Base-by-base conservation (phyloP, 1,284 basidiomycete species). In the Sutorius eximius region DNA sequence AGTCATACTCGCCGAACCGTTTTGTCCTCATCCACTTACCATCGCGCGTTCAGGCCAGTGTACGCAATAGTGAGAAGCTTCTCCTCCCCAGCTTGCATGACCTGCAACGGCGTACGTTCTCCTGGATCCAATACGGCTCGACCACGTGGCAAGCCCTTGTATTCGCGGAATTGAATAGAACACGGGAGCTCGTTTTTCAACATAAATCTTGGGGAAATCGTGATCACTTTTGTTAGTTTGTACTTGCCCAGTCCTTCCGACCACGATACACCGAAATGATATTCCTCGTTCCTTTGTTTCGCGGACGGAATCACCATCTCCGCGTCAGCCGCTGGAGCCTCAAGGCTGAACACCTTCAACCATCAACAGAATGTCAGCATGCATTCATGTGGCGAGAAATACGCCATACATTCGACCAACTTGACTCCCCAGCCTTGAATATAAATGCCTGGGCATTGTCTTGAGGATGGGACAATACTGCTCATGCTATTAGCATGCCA, bases 241-340 rank as follows among this genome's bases (percentile, higher is more conserved):
- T 98, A 99, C 79, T 95, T 97, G 45, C 97, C 97, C 27, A 90
- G 75, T 5, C 96, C 96, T 70, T 98, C 95, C 20, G 85, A 82
- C 82, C 97, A 98, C 5, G 94, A 96, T 49, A 99, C 68, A 7
- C 97, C 97, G 36, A 94, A 75, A 65, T 95, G 92, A 57, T 89
- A 82, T 69, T 95, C 91, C 49, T 90, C 87, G n/a, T 83, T 75
- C 63, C 82, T 89, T 53, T 83, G 82, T 36, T 77, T 79, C 45
- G 82, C 77, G 3, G 88, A 86, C 3, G 86, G 80, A 59, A 95
- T 82, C 43, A 88, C 82, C 50, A 99, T 79, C 59, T 91, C 89
- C 52, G 87, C 90, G 64, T 98, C 95, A 9, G 95, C 95, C 1
- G 90, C 83, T 27, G 95, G 88, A 3, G 95, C 93, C 67, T 99